These are phyloP conservation scores for Arachnopeziza araneosa DNA, from an alignment of 2,329 filamentous ascomycete species.

Conservation along the genomic window DNA sequence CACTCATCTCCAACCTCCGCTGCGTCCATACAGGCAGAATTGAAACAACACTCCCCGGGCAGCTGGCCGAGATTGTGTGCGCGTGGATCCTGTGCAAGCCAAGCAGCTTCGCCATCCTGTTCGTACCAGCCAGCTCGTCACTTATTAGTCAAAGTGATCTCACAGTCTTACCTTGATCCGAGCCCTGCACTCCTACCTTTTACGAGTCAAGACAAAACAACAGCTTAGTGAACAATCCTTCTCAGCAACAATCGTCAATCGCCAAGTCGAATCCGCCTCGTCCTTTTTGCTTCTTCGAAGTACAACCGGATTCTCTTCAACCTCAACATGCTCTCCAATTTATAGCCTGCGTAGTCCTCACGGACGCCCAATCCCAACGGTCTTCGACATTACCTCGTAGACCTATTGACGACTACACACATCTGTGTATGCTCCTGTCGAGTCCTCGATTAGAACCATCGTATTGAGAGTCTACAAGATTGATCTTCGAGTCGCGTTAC, in stretches of 20 bases:
- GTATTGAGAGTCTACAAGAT: background rate
- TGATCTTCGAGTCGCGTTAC: background rate
- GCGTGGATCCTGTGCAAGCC: background rate
- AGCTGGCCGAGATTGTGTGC: background rate
- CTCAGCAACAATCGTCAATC: background rate
- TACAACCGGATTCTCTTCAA: background rate
- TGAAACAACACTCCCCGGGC: background rate
- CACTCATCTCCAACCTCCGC: background rate
- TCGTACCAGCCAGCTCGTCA: background rate
- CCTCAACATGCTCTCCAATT: constrained; percentile 1
- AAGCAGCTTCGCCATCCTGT: background rate
- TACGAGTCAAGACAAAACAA: background rate
- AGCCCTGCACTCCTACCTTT: background rate
- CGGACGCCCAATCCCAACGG: background rate
- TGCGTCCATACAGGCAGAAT: background rate
- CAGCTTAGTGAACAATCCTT: background rate
- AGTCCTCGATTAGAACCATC: background rate
- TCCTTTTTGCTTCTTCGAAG: constrained; percentile 1
- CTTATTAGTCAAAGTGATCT: background rate
- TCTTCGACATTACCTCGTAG: background rate
- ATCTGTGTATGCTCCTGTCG: background rate
- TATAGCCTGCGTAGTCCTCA: constrained; percentile 3
- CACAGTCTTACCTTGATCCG: background rate
- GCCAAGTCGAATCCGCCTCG: background rate
- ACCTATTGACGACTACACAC: background rate